phyloP scores from a whole-genome alignment of 176 grass and related monocot species.

The Echinochloa phyllopogon region DNA sequence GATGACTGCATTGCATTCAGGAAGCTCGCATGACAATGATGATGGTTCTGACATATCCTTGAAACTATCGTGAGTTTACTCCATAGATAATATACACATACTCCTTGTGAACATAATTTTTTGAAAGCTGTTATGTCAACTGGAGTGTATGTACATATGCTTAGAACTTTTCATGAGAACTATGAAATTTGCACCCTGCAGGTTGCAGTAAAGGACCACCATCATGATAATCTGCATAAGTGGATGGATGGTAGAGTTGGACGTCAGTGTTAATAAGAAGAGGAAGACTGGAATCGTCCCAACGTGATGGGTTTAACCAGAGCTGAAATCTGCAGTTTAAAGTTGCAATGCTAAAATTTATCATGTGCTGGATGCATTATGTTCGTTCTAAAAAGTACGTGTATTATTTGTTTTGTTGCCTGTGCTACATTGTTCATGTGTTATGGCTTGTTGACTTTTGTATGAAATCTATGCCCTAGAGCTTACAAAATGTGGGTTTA shows the following conservation, averaged over 20 bases:
- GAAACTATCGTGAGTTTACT: slow-evolving; percentile 71
- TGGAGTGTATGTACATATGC: not conserved
- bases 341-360: not conserved
- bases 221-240: not conserved
- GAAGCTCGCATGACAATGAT: slow-evolving; percentile 69
- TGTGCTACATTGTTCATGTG: not conserved
- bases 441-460: too few relatives aligned
- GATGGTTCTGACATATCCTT: slow-evolving; percentile 88
- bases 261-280: not conserved
- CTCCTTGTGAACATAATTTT: not conserved
- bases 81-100: not conserved
- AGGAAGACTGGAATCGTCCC: not conserved
- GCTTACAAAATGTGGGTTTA: too few relatives aligned
- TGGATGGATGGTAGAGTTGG: not conserved
- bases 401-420: not conserved
- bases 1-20: slow-evolving; percentile 76
- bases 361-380: not conserved
- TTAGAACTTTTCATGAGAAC: not conserved
- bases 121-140: not conserved
- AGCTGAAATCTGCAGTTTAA: not conserved
- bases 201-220: not conserved
- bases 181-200: not conserved
- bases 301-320: not conserved
- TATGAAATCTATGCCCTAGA: too few relatives aligned
- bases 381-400: not conserved